Conservation (phyloP, 2,329 filamentous ascomycete species). For the Colletotrichum coccodes region DNA sequence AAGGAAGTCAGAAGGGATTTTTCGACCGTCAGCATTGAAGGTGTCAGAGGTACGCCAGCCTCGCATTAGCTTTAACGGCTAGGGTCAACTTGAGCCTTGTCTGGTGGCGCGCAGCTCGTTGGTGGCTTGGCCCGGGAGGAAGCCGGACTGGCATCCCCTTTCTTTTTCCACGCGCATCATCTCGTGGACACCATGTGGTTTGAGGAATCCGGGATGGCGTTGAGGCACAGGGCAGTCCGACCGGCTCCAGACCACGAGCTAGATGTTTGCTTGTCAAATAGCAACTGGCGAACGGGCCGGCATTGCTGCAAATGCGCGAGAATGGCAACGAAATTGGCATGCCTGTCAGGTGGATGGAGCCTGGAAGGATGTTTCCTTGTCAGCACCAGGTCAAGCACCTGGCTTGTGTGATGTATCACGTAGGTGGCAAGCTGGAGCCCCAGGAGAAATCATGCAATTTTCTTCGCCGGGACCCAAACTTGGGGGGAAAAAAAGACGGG, state of each 20-base stretch:
- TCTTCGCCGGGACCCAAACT: neutral
- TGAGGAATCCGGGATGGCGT: neutral
- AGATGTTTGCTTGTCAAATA: conserved; percentile 15
- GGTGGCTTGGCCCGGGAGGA: neutral
- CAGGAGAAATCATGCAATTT: neutral
- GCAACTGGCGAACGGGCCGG: neutral
- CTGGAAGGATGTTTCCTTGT: neutral
- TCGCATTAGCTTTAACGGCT: neutral
- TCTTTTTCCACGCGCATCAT: conserved; percentile 3
- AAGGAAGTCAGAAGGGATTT: too few relatives aligned
- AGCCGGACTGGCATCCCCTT: neutral
- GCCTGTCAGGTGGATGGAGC: neutral
- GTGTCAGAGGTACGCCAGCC: neutral
- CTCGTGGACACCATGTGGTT: conserved; percentile 16
- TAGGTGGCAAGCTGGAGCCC: neutral
- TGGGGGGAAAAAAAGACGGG: too few relatives aligned
- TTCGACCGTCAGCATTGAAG: neutral
- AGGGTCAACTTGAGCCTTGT: neutral
- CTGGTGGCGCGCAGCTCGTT: neutral
- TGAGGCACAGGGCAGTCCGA: neutral
- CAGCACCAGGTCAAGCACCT: neutral
- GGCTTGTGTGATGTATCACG: conserved; percentile 4
- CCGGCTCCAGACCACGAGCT: conserved; percentile 9
- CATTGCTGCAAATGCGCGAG: neutral
- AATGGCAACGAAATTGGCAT: conserved; percentile 1